phyloP scores from a whole-genome alignment of 495 filamentous ascomycete species.

The Collariella sp. region DNA sequence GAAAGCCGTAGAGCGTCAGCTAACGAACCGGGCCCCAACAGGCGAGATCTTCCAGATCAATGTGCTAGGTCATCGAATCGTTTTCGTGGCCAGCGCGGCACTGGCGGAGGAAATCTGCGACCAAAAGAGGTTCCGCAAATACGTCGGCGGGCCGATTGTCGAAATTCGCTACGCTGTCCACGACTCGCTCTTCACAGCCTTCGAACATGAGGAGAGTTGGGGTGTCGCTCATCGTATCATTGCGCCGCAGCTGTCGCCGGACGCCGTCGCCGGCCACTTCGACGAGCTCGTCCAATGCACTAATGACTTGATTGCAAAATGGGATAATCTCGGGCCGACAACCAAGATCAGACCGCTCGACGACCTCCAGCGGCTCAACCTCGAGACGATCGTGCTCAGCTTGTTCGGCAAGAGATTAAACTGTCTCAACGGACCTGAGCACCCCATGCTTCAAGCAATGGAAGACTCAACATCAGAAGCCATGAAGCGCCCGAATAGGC shows the following conservation, averaged over 20 bases:
- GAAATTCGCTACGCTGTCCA: constrained; percentile 52
- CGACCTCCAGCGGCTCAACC: constrained; percentile 61
- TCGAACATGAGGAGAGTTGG: constrained; percentile 56
- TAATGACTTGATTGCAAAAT: constrained; percentile 58
- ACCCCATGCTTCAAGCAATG: constrained; percentile 61
- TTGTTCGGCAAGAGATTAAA: constrained; percentile 62
- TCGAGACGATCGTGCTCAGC: constrained; percentile 58
- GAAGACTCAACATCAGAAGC: constrained; percentile 51
- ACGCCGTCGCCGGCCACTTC: constrained; percentile 53
- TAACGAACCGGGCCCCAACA: too few species aligned
- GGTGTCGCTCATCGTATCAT: constrained; percentile 60
- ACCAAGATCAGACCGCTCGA: constrained; percentile 47
- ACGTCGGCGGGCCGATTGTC: constrained; percentile 43
- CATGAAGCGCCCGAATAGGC: constrained; percentile 46
- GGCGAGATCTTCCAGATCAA: constrained; percentile 66
- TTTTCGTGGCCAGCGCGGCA: constrained; percentile 44
- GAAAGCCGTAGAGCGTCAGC: not conserved
- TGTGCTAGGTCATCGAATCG: constrained; percentile 31
- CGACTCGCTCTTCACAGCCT: constrained; percentile 64
- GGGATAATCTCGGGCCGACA: constrained; percentile 48
- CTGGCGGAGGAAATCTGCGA: constrained; percentile 60
- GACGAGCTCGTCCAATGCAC: constrained; percentile 59
- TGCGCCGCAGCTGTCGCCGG: constrained; percentile 57
- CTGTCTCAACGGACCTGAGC: constrained; percentile 50
- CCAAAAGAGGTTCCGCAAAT: constrained; percentile 59